Base-by-base conservation (phyloP, 2,329 filamentous ascomycete species). In the Tricladium varicosporioides region DNA sequence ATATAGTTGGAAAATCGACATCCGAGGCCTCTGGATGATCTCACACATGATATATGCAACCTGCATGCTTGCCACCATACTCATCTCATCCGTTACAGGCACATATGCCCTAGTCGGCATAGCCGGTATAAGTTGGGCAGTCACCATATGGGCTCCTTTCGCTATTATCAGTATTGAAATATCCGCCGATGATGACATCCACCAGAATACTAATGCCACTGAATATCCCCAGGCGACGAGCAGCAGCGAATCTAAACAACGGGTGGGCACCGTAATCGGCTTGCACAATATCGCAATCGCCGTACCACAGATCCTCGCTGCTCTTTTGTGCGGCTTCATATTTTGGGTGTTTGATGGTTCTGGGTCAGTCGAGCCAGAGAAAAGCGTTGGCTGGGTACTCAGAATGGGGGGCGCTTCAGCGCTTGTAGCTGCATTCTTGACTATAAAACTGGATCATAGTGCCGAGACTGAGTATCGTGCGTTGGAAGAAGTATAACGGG, bases 91-190 rank as follows among this genome's bases (percentile, higher is more conserved):
- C 19, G 49, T 48, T 14, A 51, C 51, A 10, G 54, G 52, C 22
- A 63, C 56, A 11, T 63, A 53, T 19, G 36, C 59, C 13, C 33
- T 67, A 13, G 50, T 67, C 9, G 59, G 52, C 13, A 52, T 48
- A 10, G 42, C 59, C 9, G 69, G 68, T 16, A 51, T 71, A 1
- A 63, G 67, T 7, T 71, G 68, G 69, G 66, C 67, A 2, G 48
- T 70, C 32, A 71, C 67, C 1, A 63, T 67, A 46, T 70, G 65
- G 67, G 66, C 63, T 16, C 69, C 69, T 0, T 69, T 68, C 51
- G 67, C 67, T 0, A 57, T 70, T 19, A 69, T 71, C 15, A 67
- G 65, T 8, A 56, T 56, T 10, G 69, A 70, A 48, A 57, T 69
- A n/a, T n/a, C n/a, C n/a, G n/a, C n/a, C n/a, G n/a, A n/a, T n/a